Evolutionary conservation across 257 asterid genomes (phyloP).

Genomic region (Primulina tabacum): DNA sequence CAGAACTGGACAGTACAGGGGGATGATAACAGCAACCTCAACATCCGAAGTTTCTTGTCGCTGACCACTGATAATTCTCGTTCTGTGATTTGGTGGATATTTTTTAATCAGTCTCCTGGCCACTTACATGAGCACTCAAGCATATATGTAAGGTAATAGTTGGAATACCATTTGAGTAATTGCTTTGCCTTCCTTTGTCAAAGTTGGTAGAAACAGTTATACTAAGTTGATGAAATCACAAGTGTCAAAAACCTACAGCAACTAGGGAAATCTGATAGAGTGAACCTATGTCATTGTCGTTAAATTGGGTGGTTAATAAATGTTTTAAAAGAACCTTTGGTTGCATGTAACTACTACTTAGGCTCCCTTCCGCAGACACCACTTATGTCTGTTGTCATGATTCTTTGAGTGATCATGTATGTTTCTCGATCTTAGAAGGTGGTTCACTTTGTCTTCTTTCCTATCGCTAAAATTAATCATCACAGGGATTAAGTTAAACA

Average conservation of each 20-base stretch:
- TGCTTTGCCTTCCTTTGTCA: conserved; percentile 8
- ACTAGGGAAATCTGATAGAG: neutral
- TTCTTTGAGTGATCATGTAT: neutral
- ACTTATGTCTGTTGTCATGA: neutral
- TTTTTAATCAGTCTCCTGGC: conserved; percentile 7
- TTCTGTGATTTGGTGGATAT: neutral
- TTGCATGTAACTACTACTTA: neutral
- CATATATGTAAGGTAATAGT: neutral
- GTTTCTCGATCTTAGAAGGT: neutral
- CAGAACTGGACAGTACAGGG: neutral
- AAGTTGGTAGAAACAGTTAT: neutral
- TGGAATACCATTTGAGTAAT: conserved; percentile 14
- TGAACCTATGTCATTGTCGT: conserved; percentile 1
- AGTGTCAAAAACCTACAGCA: neutral
- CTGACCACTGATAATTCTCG: conserved; percentile 5
- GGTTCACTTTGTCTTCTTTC: neutral
- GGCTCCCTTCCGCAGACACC: neutral
- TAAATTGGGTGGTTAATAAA: neutral
- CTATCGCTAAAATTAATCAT: neutral
- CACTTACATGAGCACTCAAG: neutral
- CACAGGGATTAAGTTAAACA: neutral
- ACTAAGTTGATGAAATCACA: neutral
- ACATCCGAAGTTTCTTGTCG: neutral
- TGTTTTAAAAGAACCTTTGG: neutral
- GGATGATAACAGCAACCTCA: neutral